Evolutionary conservation across 345 rosid genomes (phyloP).

Genomic region (Psidium guajava): DNA sequence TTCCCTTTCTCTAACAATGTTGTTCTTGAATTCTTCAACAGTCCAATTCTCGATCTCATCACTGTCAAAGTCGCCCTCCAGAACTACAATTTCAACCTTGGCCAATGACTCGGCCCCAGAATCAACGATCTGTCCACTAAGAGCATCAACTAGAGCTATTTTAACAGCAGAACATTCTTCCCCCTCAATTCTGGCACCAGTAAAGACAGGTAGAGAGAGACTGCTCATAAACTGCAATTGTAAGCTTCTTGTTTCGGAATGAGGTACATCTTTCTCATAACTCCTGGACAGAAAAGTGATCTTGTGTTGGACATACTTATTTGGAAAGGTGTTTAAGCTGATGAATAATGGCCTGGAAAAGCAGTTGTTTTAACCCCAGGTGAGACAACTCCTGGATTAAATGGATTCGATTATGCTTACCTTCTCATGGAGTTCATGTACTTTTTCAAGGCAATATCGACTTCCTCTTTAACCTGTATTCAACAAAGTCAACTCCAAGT

Average conservation of each 20-base stretch:
- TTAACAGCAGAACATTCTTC: conserved; percentile 55
- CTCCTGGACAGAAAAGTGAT: conserved; percentile 30
- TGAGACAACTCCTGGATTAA: neutral
- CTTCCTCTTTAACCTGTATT: conserved; percentile 89
- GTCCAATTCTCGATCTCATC: conserved; percentile 63
- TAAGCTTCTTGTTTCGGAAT: conserved; percentile 48
- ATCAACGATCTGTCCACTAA: conserved; percentile 44
- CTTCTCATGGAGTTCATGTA: conserved; percentile 53
- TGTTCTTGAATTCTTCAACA: conserved; percentile 64
- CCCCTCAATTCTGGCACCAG: conserved; percentile 90
- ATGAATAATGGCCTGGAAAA: neutral
- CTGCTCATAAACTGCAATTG: conserved; percentile 57
- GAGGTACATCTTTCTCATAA: conserved; percentile 51
- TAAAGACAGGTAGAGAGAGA: conserved; percentile 83
- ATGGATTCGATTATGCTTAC: conserved; percentile 19
- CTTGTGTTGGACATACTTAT: neutral
- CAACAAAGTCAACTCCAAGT: neutral
- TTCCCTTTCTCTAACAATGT: conserved; percentile 88
- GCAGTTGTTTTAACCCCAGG: neutral
- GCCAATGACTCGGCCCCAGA: conserved; percentile 65
- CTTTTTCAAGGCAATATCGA: conserved; percentile 73
- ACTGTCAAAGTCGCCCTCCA: conserved; percentile 88
- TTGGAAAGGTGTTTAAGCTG: neutral
- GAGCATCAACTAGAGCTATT: conserved; percentile 59
- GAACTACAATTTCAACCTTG: conserved; percentile 83